Evolutionary conservation across 352 stramenopile species (phyloP).

Genomic region (Thraustochytrium striatum): DNA sequence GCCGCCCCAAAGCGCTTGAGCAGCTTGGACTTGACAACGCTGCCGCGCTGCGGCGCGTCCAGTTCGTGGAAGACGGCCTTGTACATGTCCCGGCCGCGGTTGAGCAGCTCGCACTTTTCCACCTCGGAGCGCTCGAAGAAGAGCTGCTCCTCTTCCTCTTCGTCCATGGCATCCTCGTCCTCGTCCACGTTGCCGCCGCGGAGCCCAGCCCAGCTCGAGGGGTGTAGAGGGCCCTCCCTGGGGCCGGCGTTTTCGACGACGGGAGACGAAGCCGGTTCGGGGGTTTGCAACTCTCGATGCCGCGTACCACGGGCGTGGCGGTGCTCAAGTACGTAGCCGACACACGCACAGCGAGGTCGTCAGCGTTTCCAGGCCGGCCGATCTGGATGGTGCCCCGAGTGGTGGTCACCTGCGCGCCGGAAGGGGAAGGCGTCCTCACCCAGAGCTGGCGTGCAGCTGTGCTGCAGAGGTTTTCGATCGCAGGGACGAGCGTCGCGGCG

Average conservation of each 20-base stretch:
- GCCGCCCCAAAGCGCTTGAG: background rate
- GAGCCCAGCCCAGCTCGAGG: too few relatives aligned
- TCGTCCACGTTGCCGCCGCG: conserved; percentile 37
- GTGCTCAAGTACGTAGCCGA: too few relatives aligned
- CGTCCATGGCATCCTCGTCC: background rate
- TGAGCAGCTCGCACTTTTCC: background rate
- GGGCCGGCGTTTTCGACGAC: too few relatives aligned
- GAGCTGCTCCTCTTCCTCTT: background rate
- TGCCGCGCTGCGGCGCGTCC: background rate
- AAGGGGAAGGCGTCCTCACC: too few relatives aligned
- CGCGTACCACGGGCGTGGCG: too few relatives aligned
- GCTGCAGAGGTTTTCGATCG: background rate
- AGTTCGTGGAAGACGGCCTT: background rate
- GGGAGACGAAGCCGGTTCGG: too few relatives aligned
- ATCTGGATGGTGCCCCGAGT: too few relatives aligned
- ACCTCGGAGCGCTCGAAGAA: background rate
- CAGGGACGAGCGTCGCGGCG: background rate
- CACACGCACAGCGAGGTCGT: too few relatives aligned
- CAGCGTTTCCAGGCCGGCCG: too few relatives aligned
- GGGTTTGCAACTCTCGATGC: too few relatives aligned
- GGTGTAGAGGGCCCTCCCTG: too few relatives aligned
- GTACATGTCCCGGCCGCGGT: background rate
- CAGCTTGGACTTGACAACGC: conserved; percentile 1
- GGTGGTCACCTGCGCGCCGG: too few relatives aligned
- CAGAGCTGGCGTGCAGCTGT: background rate